These are phyloP conservation scores for Polytolypa hystricis DNA, from an alignment of 2,329 filamentous ascomycete genomes.

Conservation along the genomic window DNA sequence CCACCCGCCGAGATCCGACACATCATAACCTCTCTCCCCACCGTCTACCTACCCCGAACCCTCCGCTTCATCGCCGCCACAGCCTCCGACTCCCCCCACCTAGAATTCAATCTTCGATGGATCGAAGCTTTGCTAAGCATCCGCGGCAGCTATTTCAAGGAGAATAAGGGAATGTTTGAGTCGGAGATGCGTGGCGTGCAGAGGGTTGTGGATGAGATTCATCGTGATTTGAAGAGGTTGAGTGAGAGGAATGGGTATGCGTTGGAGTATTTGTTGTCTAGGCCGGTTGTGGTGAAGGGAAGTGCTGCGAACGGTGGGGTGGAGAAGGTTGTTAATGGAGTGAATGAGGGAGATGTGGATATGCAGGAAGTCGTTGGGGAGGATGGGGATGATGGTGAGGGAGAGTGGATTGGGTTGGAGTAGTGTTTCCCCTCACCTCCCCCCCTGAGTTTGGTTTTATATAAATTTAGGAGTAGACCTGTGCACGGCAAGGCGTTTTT, in stretches of 20 bases:
- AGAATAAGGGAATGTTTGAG: conserved; percentile 67
- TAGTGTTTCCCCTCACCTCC: too few relatives aligned
- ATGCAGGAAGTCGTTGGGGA: conserved; percentile 21
- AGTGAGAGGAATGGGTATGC: conserved; percentile 84
- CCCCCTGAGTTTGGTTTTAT: too few relatives aligned
- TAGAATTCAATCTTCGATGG: conserved; percentile 93
- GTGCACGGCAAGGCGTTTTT: too few relatives aligned
- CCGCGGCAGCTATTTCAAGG: conserved; percentile 76
- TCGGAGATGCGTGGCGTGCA: conserved; percentile 75
- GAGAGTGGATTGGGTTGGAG: conserved; percentile 46
- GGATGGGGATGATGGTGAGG: conserved; percentile 24
- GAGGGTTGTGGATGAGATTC: conserved; percentile 67
- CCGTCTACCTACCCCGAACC: conserved; percentile 74
- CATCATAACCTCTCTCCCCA: conserved; percentile 67
- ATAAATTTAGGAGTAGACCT: too few relatives aligned
- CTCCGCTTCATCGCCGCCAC: conserved; percentile 80
- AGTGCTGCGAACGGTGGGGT: conserved; percentile 25
- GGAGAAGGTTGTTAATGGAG: conserved; percentile 18
- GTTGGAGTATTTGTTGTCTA: conserved; percentile 66
- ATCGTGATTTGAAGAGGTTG: conserved; percentile 68
- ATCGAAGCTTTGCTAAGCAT: conserved; percentile 69
- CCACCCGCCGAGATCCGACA: conserved; percentile 64
- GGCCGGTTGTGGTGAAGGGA: conserved; percentile 33
- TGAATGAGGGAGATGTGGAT: conserved; percentile 13
- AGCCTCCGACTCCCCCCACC: conserved; percentile 79